Conservation (phyloP, 2,329 filamentous ascomycete species). For the Akanthomyces lecanii region DNA sequence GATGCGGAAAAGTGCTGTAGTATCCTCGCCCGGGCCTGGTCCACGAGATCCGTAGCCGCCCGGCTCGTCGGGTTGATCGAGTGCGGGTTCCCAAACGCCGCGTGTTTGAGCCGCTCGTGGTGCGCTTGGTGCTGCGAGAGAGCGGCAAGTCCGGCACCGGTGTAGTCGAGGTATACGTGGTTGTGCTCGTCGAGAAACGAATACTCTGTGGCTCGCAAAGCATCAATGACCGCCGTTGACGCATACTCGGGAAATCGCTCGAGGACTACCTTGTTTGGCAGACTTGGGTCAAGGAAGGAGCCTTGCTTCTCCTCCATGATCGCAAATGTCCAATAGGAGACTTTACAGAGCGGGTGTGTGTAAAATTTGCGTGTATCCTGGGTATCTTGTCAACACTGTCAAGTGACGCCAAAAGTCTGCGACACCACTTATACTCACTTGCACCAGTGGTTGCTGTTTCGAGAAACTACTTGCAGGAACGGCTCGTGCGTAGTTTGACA, state of each 20-base stretch:
- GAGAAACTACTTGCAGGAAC: neutral
- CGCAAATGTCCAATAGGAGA: neutral
- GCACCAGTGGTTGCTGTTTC: neutral
- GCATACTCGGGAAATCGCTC: constrained; percentile 32
- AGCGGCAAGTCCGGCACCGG: constrained; percentile 35
- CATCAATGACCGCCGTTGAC: constrained; percentile 29
- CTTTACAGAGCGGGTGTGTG: too few species aligned
- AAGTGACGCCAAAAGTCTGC: neutral
- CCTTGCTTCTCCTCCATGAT: neutral
- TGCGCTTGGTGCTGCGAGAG: constrained; percentile 31
- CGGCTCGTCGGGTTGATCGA: constrained; percentile 35
- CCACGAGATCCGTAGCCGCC: constrained; percentile 31
- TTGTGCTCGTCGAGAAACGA: constrained; percentile 33
- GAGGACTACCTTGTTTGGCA: constrained; percentile 6
- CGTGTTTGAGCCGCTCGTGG: constrained; percentile 26
- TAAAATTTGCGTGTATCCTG: neutral
- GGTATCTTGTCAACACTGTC: neutral
- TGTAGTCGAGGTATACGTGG: constrained; percentile 41
- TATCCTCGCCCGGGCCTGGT: constrained; percentile 29
- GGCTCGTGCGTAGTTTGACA: neutral
- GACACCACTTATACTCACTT: neutral
- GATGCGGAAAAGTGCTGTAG: constrained; percentile 33
- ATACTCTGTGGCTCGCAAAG: constrained; percentile 32
- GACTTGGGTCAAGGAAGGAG: neutral
- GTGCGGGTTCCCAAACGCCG: constrained; percentile 38